Evolutionary conservation across 2,329 filamentous ascomycete genomes (phyloP), one percentile per base, ranked within the genome.

Genomic region (Aspergillus jensenii): DNA sequence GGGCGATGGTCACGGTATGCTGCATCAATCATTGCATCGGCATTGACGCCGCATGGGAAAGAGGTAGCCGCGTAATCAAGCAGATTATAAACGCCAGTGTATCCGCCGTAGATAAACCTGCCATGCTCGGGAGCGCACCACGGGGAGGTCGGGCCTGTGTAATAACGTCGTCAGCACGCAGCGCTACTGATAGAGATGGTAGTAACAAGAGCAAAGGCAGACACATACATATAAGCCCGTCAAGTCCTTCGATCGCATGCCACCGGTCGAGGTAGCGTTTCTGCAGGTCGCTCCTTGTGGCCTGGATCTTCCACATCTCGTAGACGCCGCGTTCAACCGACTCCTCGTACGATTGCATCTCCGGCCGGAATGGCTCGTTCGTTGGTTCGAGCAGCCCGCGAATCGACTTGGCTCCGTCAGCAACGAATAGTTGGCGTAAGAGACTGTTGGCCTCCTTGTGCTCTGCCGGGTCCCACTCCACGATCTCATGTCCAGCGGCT

Each of bases 401-500:
- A 8, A 70, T 71, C 9, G 76, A 78, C 57, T 79, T 79, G 1
- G 79, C 81, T n/a, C 81, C 81, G 55, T 84, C 81, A 14, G 79
- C 77, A 12, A 81, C 66, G 61, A 83, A 83, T 71, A 52, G 0
- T 58, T 25, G 7, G 55, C 39, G 1, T 31, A 57, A n/a, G 11
- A 54, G 45, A 9, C 45, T 31, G 0, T 31, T 31, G 1, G 9
- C 9, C 27, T 11, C 55, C 6, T 52, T 37, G 21, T 65, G 59
- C 1, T 54, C 57, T 68, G 1, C 63, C 37, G 6, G 80, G 71
- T 57, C 55, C 62, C 66, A 68, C 15, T 63, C 61, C 15, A 71
- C 55, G 15, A 70, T 80, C 77, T 58, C 78, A 76, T 9, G 82
- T 74, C 61, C 82, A 69, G 80, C 84, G 85, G 2, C 84, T 80